Conservation (phyloP, 2,329 filamentous ascomycete genomes). For the Nemania diffusa region DNA sequence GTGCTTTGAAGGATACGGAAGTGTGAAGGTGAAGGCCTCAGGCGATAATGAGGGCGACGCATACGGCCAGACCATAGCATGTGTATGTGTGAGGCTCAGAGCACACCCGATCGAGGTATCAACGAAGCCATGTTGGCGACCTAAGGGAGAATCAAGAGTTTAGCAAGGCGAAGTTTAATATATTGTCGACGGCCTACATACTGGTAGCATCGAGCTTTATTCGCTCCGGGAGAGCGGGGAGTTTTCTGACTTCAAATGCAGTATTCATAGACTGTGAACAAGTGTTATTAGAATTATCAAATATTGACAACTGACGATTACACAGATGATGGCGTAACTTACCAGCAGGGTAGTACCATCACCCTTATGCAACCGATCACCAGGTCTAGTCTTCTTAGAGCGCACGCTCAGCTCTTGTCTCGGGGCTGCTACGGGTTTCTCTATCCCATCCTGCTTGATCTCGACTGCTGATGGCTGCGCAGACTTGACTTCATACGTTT, state of each 20-base stretch:
- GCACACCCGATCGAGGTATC: conserved; percentile 77
- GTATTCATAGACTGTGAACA: conserved; percentile 77
- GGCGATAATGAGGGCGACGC: conserved; percentile 72
- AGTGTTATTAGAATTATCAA: conserved; percentile 23
- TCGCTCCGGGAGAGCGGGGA: conserved; percentile 83
- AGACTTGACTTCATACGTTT: conserved; percentile 67
- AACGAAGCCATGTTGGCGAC: conserved; percentile 72
- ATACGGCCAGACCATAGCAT: conserved; percentile 93
- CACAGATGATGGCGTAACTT: conserved; percentile 47
- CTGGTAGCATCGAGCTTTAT: conserved; percentile 73
- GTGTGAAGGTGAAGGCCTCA: conserved; percentile 81
- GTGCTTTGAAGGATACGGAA: conserved; percentile 77
- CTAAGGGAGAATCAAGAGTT: conserved; percentile 53
- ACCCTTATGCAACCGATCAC: conserved; percentile 71
- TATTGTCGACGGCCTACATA: conserved; percentile 55
- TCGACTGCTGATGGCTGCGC: conserved; percentile 61
- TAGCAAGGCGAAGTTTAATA: conserved; percentile 36
- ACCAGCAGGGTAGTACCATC: conserved; percentile 75
- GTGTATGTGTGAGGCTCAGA: conserved; percentile 80
- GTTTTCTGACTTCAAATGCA: conserved; percentile 85
- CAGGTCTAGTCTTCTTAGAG: conserved; percentile 70
- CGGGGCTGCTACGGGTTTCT: conserved; percentile 51
- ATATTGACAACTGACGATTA: neutral
- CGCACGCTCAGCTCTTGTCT: conserved; percentile 68
- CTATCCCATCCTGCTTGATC: conserved; percentile 59